These are phyloP conservation scores for Ammopiptanthus mongolicus DNA, from an alignment of 306 rosid species.

Conservation along the genomic window DNA sequence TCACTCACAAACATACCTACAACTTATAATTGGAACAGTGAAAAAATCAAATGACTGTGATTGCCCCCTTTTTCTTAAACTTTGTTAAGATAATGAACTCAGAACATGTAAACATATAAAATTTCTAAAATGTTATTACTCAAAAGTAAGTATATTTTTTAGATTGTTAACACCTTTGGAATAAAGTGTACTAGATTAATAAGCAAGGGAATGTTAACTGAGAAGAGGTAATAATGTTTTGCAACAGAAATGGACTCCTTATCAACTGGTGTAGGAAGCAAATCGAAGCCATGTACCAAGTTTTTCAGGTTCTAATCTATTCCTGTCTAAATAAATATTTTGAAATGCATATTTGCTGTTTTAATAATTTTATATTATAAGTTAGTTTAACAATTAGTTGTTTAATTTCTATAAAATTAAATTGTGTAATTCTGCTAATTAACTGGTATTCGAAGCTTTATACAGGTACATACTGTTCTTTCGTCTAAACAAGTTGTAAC, in stretches of 20 bases:
- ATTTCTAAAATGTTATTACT: neutral
- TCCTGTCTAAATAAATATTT: slow-evolving; percentile 49
- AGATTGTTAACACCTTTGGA: slow-evolving; percentile 8
- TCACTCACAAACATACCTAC: neutral
- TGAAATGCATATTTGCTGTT: slow-evolving; percentile 28
- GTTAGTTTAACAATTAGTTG: slow-evolving; percentile 28
- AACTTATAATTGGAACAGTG: neutral
- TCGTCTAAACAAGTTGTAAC: slow-evolving; percentile 41
- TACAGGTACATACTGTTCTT: slow-evolving; percentile 51
- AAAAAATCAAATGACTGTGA: neutral
- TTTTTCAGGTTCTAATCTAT: slow-evolving; percentile 99
- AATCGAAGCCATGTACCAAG: slow-evolving; percentile 99
- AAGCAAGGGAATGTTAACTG: slow-evolving; percentile 53
- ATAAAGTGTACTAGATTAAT: slow-evolving; percentile 38
- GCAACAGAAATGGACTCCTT: slow-evolving; percentile 92
- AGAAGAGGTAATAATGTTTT: slow-evolving; percentile 78
- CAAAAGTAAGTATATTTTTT: neutral
- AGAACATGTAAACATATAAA: neutral
- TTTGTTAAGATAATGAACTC: neutral
- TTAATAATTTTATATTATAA: slow-evolving; percentile 25
- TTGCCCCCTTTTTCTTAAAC: neutral
- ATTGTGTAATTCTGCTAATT: slow-evolving; percentile 36
- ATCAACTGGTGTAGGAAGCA: slow-evolving; percentile 98
- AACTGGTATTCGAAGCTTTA: slow-evolving; percentile 41
- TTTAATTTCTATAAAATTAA: slow-evolving; percentile 29